These are phyloP conservation scores for Magnolia changhungtana DNA, from an alignment of 164 flowering plant genomes.

Conservation along the genomic window DNA sequence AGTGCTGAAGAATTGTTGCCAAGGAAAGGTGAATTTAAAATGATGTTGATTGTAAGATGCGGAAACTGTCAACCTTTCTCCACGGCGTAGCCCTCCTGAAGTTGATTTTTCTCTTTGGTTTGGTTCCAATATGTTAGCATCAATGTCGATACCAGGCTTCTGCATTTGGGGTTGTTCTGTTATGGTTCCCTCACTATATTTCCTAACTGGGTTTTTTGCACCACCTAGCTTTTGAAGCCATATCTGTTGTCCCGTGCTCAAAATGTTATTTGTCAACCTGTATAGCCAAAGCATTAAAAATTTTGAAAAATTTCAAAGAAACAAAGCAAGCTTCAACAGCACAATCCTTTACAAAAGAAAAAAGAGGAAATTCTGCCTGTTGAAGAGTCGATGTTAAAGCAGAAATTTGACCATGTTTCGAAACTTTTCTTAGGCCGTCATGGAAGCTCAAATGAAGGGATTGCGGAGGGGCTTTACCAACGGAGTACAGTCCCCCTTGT, in stretches of 20 bases:
- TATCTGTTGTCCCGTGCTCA: conserved; percentile 82
- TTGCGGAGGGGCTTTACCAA: no score
- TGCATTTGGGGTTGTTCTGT: conserved; percentile 31
- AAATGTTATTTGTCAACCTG: conserved; percentile 90
- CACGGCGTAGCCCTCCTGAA: conserved; percentile 60
- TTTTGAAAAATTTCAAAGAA: not conserved
- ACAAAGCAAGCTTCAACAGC: not conserved
- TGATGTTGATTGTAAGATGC: not conserved
- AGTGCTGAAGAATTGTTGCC: not conserved
- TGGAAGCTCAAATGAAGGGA: no score
- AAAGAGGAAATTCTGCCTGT: not conserved
- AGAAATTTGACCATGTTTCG: no score
- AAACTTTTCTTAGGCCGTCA: no score
- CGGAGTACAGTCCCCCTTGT: no score
- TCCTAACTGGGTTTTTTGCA: conserved; percentile 49
- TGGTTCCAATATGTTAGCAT: conserved; percentile 16
- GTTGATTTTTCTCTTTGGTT: conserved; percentile 35
- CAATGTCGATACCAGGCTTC: conserved; percentile 30
- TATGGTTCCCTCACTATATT: conserved; percentile 31
- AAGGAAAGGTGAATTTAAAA: not conserved
- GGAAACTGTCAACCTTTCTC: conserved; percentile 59
- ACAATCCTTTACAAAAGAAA: not conserved
- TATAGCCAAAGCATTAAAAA: not conserved
- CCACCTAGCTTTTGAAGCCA: conserved; percentile 94
- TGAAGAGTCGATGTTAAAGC: not conserved